phyloP scores from a whole-genome alignment of 768 basidiomycete genomes.

The Boletus subcaerulescens region DNA sequence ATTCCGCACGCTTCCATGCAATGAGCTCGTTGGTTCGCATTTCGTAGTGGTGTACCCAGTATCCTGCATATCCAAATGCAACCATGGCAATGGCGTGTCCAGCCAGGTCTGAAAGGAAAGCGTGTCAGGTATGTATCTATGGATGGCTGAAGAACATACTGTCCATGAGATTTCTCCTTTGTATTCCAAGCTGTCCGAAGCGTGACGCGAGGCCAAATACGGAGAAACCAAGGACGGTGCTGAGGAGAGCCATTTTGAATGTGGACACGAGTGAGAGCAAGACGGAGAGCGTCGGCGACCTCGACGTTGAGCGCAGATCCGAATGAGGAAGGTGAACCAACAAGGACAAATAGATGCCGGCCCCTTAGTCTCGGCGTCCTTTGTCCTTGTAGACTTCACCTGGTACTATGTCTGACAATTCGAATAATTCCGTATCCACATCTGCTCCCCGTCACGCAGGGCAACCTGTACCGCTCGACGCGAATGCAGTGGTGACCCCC shows the following conservation, averaged over 20 bases:
- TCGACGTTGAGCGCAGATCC: background rate
- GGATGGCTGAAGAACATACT: constrained; percentile 52
- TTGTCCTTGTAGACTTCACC: background rate
- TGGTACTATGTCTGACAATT: constrained; percentile 15
- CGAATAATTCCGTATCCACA: background rate
- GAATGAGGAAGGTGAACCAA: constrained; percentile 18
- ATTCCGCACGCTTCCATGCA: constrained; percentile 58
- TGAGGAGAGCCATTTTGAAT: constrained; percentile 56
- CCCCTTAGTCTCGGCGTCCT: background rate
- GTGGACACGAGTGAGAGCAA: background rate
- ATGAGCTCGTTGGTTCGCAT: constrained; percentile 57
- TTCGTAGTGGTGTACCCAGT: constrained; percentile 72
- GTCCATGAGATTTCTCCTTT: constrained; percentile 71
- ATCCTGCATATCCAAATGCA: constrained; percentile 70
- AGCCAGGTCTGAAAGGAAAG: constrained; percentile 52
- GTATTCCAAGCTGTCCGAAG: constrained; percentile 84
- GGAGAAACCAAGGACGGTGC: constrained; percentile 75
- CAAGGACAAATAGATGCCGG: constrained; percentile 26
- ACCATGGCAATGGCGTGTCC: constrained; percentile 70
- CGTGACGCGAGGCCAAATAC: constrained; percentile 79
- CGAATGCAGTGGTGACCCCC: constrained; percentile 16
- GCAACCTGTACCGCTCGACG: constrained; percentile 14
- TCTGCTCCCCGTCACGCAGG: background rate
- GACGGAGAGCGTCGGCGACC: constrained; percentile 9
- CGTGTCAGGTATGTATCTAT: background rate